Percentiles rank a stretch among this genome's conserved stretches.
Conservation (phyloP, 805 yeast species). For the Saccharomycopsis oosterbeekiorum region DNA sequence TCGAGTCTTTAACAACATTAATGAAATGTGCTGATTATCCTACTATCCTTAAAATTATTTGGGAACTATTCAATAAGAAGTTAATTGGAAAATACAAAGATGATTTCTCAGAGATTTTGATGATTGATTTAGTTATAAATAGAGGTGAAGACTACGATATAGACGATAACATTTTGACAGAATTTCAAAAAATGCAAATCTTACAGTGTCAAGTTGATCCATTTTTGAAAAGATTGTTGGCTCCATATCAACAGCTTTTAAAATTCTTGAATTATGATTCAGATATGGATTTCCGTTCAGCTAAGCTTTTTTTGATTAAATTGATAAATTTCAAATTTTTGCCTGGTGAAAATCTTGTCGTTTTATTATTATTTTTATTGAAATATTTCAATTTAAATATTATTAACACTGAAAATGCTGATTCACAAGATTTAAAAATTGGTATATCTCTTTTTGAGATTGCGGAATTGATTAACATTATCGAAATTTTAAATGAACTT, state of each 20-base stretch:
- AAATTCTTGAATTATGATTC: slow-evolving; percentile 34
- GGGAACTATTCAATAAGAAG: slow-evolving; percentile 58
- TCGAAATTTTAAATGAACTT: slow-evolving; percentile 9
- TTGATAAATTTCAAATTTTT: slow-evolving; percentile 43
- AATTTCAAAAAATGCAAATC: slow-evolving; percentile 6
- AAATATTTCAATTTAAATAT: slow-evolving; percentile 15
- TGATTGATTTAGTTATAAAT: slow-evolving; percentile 7
- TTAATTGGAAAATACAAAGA: slow-evolving; percentile 31
- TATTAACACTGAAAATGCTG: neutral
- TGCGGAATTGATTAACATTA: slow-evolving; percentile 9
- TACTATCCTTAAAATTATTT: slow-evolving; percentile 37
- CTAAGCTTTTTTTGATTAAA: slow-evolving; percentile 28
- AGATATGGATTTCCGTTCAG: slow-evolving; percentile 22
- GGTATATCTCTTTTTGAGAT: slow-evolving; percentile 16
- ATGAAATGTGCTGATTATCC: slow-evolving; percentile 52
- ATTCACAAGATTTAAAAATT: neutral
- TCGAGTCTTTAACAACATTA: slow-evolving; percentile 56
- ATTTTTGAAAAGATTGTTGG: slow-evolving; percentile 52
- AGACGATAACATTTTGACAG: slow-evolving; percentile 1
- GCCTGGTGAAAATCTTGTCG: slow-evolving; percentile 4
- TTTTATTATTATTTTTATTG: slow-evolving; percentile 12
- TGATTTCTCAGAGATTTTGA: slow-evolving; percentile 1
- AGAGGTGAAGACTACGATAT: slow-evolving; percentile 5
- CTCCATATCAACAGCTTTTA: slow-evolving; percentile 61
- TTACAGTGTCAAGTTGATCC: slow-evolving; percentile 33